Conservation (phyloP, 1,139 yeast genomes). For the Sugiyamaella castrensis region DNA sequence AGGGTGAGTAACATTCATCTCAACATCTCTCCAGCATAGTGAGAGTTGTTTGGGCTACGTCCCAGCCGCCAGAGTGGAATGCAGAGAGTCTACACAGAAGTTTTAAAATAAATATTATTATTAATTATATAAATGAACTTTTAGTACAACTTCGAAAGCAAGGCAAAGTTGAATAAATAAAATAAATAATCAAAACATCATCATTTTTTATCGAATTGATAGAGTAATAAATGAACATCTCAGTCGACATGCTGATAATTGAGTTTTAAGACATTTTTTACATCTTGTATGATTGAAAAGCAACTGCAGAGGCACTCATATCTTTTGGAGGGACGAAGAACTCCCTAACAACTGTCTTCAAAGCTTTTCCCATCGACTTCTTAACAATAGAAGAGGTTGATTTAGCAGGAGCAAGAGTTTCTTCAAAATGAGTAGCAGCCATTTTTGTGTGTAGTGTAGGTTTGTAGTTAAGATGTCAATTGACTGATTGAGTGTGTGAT, state of each 20-base stretch:
- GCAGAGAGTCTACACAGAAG: neutral
- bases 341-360: conserved; percentile 18
- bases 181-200: neutral
- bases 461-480: too few relatives aligned
- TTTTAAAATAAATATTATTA: neutral
- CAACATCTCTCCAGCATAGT: too few relatives aligned
- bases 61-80: too few relatives aligned
- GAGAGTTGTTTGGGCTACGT: too few relatives aligned
- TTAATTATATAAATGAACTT: neutral
- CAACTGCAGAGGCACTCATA: conserved; percentile 4
- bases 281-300: conserved; percentile 12
- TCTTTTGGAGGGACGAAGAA: conserved; percentile 22
- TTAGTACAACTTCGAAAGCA: neutral
- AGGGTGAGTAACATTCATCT: too few relatives aligned
- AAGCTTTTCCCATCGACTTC: conserved; percentile 18
- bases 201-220: neutral
- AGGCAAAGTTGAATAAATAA: neutral
- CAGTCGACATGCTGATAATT: neutral
- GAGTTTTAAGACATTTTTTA: conserved; percentile 3
- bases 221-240: too few relatives aligned
- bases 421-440: conserved; percentile 15
- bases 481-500: too few relatives aligned
- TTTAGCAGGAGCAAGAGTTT: conserved; percentile 19
- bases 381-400: conserved; percentile 18
- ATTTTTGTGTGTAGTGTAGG: conserved; percentile 3